Evolutionary conservation across 495 filamentous ascomycete genomes (phyloP).

Genomic region (Lasiosphaeria miniovina): DNA sequence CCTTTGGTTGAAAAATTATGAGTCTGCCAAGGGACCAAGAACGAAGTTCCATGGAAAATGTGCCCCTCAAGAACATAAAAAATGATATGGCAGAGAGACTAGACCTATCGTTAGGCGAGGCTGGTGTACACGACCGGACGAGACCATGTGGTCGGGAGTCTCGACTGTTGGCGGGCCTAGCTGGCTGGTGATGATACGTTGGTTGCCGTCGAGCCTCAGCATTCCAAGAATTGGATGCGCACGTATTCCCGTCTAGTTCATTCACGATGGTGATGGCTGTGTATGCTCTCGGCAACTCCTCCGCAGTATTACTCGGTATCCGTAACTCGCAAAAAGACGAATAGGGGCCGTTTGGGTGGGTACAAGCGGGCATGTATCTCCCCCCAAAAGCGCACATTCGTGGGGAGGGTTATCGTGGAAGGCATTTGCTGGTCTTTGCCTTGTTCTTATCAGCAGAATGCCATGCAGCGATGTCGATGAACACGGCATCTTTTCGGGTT

Average conservation of each 20-base stretch:
- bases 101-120: too few species aligned
- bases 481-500: neutral
- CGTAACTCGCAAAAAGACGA: too few species aligned
- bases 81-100: too few species aligned
- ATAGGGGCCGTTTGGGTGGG: neutral
- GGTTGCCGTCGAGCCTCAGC: neutral
- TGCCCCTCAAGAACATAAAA: too few species aligned
- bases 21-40: neutral
- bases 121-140: neutral
- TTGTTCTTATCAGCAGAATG: neutral
- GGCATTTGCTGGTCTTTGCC: conserved; percentile 1
- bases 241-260: neutral
- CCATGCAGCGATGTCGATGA: neutral
- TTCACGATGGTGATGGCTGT: neutral
- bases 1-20: neutral
- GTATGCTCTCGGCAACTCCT: neutral
- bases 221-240: too few species aligned
- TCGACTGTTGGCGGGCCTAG: neutral
- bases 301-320: too few species aligned
- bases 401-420: neutral
- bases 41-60: too few species aligned
- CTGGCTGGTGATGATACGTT: neutral
- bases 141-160: neutral
- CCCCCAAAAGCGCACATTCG: neutral
- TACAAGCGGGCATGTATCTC: neutral